Percentiles rank a stretch among this genome's conserved stretches.
Evolutionary conservation across 345 rosid genomes (phyloP).

Genomic region (Citropsis articulata): DNA sequence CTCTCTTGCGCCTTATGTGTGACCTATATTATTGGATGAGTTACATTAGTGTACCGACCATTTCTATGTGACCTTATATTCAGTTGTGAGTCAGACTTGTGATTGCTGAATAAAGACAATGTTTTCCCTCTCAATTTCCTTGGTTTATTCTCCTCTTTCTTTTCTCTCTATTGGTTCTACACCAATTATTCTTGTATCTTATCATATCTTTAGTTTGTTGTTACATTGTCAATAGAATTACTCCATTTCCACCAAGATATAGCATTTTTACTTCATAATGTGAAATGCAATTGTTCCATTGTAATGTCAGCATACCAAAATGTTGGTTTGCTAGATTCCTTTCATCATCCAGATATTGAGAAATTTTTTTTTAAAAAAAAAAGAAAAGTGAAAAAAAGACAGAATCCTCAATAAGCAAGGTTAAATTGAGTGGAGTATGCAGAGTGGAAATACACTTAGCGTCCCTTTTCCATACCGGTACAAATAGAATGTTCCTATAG

Average conservation of each 20-base stretch:
- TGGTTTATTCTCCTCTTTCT: not conserved
- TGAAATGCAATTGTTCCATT: not conserved
- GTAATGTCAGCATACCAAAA: not conserved
- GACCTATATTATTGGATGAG: not conserved
- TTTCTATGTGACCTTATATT: not conserved
- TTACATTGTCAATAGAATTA: not conserved
- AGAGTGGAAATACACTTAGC: not conserved
- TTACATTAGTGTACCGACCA: not conserved
- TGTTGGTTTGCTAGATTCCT: not conserved
- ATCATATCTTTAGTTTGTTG: too few species aligned
- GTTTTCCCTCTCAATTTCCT: not conserved
- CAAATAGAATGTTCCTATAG: not conserved
- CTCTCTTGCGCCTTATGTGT: not conserved
- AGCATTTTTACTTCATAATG: not conserved
- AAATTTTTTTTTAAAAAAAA: not conserved
- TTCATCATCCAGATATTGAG: not conserved
- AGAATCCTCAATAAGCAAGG: not conserved
- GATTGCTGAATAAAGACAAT: not conserved
- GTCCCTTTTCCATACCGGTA: too few species aligned
- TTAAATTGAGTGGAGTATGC: not conserved
- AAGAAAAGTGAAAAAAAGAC: too few species aligned
- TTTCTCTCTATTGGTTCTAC: not conserved
- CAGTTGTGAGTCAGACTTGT: not conserved
- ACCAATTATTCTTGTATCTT: not conserved
- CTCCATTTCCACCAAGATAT: not conserved